These are phyloP conservation scores for Citrus sp. DNA, from an alignment of 345 rosid genomes.

Conservation along the genomic window DNA sequence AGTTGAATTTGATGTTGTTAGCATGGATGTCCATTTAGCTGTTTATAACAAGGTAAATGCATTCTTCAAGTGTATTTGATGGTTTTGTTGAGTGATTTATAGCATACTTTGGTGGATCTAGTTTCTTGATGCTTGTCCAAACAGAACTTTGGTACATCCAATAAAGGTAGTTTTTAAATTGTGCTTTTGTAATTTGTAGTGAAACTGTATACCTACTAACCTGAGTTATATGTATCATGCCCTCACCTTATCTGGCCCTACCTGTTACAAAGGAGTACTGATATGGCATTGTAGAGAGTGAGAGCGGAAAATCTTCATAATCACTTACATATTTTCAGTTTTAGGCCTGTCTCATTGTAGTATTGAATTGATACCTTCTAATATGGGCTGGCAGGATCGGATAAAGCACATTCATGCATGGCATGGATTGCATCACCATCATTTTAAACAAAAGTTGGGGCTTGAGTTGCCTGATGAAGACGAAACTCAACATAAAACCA, in stretches of 20 bases:
- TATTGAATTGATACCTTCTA: constrained; percentile 17
- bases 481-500: constrained; percentile 51
- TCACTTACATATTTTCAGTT: background rate
- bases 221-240: background rate
- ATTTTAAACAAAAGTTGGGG: constrained; percentile 65
- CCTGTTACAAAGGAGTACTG: background rate
- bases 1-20: constrained; percentile 61
- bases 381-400: constrained; percentile 45
- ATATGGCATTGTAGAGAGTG: background rate
- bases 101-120: background rate
- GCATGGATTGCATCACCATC: constrained; percentile 60
- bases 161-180: background rate
- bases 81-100: constrained; percentile 2
- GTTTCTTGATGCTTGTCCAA: background rate
- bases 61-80: background rate
- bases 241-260: background rate
- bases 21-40: constrained; percentile 55
- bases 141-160: background rate
- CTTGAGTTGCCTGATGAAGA: constrained; percentile 51
- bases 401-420: constrained; percentile 72
- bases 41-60: constrained; percentile 57
- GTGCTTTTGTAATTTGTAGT: background rate
- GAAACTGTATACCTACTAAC: background rate
- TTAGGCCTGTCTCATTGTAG: background rate
- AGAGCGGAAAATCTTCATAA: background rate